These are phyloP conservation scores for Orbilia javanica DNA, from an alignment of 2,329 filamentous ascomycete genomes.

Conservation along the genomic window DNA sequence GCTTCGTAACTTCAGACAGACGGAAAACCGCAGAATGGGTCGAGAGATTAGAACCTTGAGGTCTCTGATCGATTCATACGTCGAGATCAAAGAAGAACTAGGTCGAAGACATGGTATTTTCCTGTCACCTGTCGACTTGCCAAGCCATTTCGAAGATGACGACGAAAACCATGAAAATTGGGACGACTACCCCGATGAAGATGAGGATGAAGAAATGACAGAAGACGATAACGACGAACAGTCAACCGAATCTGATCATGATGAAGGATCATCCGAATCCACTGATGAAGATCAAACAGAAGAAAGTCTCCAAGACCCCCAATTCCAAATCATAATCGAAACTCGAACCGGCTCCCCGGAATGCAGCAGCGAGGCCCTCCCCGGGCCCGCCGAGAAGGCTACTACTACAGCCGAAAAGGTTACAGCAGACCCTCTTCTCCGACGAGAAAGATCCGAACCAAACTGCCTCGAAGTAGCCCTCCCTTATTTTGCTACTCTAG, in stretches of 20 bases:
- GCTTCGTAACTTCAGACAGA: background rate
- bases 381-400: background rate
- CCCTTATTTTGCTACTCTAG: background rate
- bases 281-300: background rate
- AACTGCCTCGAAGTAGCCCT: background rate
- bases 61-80: background rate
- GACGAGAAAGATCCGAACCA: background rate
- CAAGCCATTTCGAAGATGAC: background rate
- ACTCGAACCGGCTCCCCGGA: background rate
- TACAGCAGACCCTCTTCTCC: background rate
- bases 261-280: background rate
- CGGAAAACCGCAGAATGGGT: background rate
- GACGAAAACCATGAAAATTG: background rate
- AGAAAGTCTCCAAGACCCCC: background rate
- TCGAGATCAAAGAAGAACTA: background rate
- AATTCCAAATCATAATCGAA: background rate
- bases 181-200: background rate
- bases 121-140: background rate
- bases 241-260: background rate
- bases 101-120: background rate
- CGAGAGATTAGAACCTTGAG: background rate
- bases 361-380: no score
- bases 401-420: background rate
- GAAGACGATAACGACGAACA: background rate
- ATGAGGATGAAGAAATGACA: background rate